These are phyloP conservation scores for Daldinia concentrica DNA, from an alignment of 495 filamentous ascomycete genomes.

Conservation along the genomic window DNA sequence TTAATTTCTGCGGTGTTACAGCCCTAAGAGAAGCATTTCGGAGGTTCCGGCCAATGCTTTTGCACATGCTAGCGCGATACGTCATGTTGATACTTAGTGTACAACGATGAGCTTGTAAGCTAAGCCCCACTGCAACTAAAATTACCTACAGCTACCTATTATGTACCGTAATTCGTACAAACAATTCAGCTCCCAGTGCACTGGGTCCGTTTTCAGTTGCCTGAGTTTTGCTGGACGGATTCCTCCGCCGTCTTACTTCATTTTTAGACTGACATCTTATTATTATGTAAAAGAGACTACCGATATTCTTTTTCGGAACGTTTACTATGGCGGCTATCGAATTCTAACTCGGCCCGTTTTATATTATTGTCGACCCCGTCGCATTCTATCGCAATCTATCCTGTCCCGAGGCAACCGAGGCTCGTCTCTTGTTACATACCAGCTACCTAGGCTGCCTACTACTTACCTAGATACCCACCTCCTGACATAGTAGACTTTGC, in stretches of 20 bases:
- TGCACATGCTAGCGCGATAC: constrained; percentile 21
- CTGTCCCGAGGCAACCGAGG: constrained; percentile 38
- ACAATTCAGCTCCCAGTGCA: constrained; percentile 16
- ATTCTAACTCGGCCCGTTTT: constrained; percentile 22
- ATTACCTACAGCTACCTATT: constrained; percentile 1
- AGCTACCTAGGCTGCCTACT: neutral
- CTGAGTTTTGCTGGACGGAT: constrained; percentile 1
- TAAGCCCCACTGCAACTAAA: constrained; percentile 28
- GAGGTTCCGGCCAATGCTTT: constrained; percentile 22
- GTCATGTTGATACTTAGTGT: constrained; percentile 23
- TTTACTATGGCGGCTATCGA: constrained; percentile 9
- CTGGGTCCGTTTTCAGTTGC: constrained; percentile 8
- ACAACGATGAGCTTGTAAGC: neutral
- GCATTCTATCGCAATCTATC: constrained; percentile 10
- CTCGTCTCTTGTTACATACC: neutral
- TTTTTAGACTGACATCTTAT: neutral
- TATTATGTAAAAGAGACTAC: neutral
- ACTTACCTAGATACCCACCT: neutral
- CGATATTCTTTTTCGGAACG: constrained; percentile 7
- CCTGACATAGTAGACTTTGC: constrained; percentile 20
- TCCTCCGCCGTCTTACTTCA: constrained; percentile 5
- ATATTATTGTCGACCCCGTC: neutral
- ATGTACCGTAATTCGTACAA: constrained; percentile 3
- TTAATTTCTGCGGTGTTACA: constrained; percentile 2
- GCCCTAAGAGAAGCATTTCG: neutral